Base-by-base conservation (phyloP, 257 asterid species). In the Jacaranda mimosifolia region DNA sequence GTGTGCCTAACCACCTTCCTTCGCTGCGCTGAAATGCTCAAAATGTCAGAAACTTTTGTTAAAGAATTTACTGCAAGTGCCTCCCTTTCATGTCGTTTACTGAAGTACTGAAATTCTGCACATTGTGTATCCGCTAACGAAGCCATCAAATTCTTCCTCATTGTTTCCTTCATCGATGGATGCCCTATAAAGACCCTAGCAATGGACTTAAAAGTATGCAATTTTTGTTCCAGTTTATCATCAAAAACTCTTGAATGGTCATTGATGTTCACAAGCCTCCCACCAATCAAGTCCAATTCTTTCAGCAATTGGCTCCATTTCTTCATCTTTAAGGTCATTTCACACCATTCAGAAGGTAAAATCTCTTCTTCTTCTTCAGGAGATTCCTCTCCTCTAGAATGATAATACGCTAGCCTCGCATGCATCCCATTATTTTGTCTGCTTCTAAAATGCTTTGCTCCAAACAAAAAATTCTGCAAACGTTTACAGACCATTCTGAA, bases 1-100 rank as follows among this genome's bases (percentile, higher is more conserved):
- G 82, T 85, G 40, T 84, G 86, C 81, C 98, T 80, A 51, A 93
- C 91, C 73, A 81, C 86, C 86, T 91, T 91, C 87, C 94, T 91
- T 51, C 87, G 94, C 86, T 90, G 97, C 0, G 97, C 91, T 2
- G 94, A 90, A 52, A 95, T 77, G 81, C 87, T 74, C 86, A 91
- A 68, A 69, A 90, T 83, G 69, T 83, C 87, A 11, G 96, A 79
- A 11, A 91, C 85, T 84, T 86, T 88, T 0, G 94, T 85, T 58
- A 94, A 80, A 1, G 97, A 92, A 77, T 70, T 86, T 63, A 88
- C 83, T 3, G 62, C 71, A 32, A 92, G 80, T 0, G 86, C 85
- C 8, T 81, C 90, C 76, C 90, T 79, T 68, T 94, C 97, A 63
- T 81, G 76, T 10, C 72, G 77, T 53, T 73, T 76, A 52, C 85